Base-by-base conservation (phyloP, 805 yeast genomes). In the Saccharomycopsis sp. region DNA sequence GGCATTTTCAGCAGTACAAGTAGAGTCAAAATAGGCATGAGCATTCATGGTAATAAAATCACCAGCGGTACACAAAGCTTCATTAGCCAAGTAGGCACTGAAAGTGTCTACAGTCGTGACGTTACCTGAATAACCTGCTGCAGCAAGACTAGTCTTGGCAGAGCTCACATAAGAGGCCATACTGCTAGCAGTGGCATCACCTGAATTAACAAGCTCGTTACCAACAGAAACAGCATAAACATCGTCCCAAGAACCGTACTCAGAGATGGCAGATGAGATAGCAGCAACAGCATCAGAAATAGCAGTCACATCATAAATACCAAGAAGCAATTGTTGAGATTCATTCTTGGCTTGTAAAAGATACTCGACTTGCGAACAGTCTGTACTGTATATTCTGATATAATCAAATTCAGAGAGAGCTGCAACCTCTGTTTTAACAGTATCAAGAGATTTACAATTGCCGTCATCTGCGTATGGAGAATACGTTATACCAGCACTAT, bases 31-130 rank as follows among this genome's bases (percentile, higher is more conserved):
- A 74, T 72, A 84, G 50, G 89, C 84, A 69, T 84, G 88, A 49
- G 82, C 79, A 71, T 84, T 84, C 47, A 82, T 87, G 14, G 87
- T 86, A 63, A 82, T 72, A 69, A 79, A 82, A 69, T 83, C 88
- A 19, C 84, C 78, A 57, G 75, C 73, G 25, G 75, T 74, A 71
- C 87, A 84, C 62, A 84, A 71, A 0, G 58, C 73, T 17, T 81
- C 73, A 70, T 83, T 80, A 62, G 70, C 67, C 53, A 67, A 67
- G 63, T 71, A 69, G 14, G 87, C 86, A 17, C 78, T 83, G 52
- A 81, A 73, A 1, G 87, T 83, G 66, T 84, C 89, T 58, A 84
- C 88, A 3, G 84, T 73, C 14, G 84, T 87, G 54, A 84, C 73
- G 2, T 70, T 63, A 15, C 89, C 89, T 12, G 74, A 56, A 69